Conservation (phyloP, 345 rosid species). For the Camelina hispida region DNA sequence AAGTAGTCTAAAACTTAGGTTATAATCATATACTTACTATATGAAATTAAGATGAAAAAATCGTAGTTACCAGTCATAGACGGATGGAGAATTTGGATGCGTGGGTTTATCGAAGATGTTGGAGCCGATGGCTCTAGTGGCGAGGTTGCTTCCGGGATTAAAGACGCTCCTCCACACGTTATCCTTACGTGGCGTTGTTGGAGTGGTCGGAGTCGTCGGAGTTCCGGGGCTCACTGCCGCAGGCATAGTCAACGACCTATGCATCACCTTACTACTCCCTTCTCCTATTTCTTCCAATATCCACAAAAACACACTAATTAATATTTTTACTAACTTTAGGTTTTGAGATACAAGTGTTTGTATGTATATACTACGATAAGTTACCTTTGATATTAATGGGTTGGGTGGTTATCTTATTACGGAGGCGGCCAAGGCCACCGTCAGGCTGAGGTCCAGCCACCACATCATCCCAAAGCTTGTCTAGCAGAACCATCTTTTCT, state of each 20-base stretch:
- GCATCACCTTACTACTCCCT: slow-evolving; percentile 53
- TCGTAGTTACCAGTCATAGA: slow-evolving; percentile 79
- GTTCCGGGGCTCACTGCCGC: slow-evolving; percentile 52
- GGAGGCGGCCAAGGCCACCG: slow-evolving; percentile 79
- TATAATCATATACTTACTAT: background rate
- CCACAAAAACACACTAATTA: slow-evolving; percentile 1
- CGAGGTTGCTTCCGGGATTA: slow-evolving; percentile 92
- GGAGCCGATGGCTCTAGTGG: slow-evolving; percentile 73
- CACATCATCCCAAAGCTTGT: slow-evolving; percentile 89
- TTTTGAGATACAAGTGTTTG: background rate
- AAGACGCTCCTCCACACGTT: slow-evolving; percentile 99
- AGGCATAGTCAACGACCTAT: slow-evolving; percentile 71
- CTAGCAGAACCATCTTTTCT: slow-evolving; percentile 56
- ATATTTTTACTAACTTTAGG: background rate
- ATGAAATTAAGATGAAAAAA: background rate
- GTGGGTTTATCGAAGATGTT: slow-evolving; percentile 77
- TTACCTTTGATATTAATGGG: slow-evolving; percentile 60
- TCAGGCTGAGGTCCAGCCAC: slow-evolving; percentile 95
- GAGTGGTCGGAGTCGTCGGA: slow-evolving; percentile 70
- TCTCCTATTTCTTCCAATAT: slow-evolving; percentile 47
- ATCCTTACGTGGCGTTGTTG: slow-evolving; percentile 74
- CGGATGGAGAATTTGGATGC: slow-evolving; percentile 85
- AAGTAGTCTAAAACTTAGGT: background rate
- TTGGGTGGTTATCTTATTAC: slow-evolving; percentile 69
- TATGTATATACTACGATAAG: background rate